Percentiles rank a stretch among this genome's conserved stretches.
These are phyloP conservation scores for Boletus sp. DNA, from an alignment of 1,284 basidiomycete genomes.

Conservation along the genomic window DNA sequence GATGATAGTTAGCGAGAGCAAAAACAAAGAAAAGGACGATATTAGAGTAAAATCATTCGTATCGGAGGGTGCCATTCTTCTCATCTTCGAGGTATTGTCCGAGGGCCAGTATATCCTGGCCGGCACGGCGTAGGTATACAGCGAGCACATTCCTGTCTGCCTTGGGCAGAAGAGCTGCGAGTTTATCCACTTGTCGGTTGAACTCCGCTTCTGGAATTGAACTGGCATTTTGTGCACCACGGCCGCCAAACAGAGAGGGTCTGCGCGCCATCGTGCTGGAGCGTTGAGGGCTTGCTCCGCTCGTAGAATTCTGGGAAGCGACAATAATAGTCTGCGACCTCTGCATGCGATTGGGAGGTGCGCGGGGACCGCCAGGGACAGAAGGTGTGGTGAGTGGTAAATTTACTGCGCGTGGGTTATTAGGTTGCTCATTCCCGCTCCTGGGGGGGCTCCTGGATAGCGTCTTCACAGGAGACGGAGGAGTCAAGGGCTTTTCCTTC, in stretches of 20 bases:
- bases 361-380: slow-evolving; percentile 73
- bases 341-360: slow-evolving; percentile 56
- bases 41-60: slow-evolving; percentile 32
- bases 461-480: slow-evolving; percentile 35
- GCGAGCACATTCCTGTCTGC: slow-evolving; percentile 68
- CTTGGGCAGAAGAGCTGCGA: slow-evolving; percentile 72
- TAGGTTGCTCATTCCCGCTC: slow-evolving; percentile 29
- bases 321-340: slow-evolving; percentile 66
- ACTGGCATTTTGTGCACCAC: slow-evolving; percentile 7
- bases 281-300: slow-evolving; percentile 34
- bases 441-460: slow-evolving; percentile 43
- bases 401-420: slow-evolving; percentile 37
- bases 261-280: slow-evolving; percentile 44
- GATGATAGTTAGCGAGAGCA: slow-evolving; percentile 8
- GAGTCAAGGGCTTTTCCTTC: slow-evolving; percentile 34
- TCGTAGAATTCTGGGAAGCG: slow-evolving; percentile 36
- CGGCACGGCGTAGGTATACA: slow-evolving; percentile 67
- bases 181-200: slow-evolving; percentile 62
- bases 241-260: slow-evolving; percentile 47
- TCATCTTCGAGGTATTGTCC: slow-evolving; percentile 87
- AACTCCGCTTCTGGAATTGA: slow-evolving; percentile 42
- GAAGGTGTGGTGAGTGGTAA: slow-evolving; percentile 43
- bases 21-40: neutral
- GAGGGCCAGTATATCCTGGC: slow-evolving; percentile 79
- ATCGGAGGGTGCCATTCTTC: slow-evolving; percentile 63